Evolutionary conservation across 257 asterid genomes (phyloP).

Genomic region (Marsdenia floribunda): DNA sequence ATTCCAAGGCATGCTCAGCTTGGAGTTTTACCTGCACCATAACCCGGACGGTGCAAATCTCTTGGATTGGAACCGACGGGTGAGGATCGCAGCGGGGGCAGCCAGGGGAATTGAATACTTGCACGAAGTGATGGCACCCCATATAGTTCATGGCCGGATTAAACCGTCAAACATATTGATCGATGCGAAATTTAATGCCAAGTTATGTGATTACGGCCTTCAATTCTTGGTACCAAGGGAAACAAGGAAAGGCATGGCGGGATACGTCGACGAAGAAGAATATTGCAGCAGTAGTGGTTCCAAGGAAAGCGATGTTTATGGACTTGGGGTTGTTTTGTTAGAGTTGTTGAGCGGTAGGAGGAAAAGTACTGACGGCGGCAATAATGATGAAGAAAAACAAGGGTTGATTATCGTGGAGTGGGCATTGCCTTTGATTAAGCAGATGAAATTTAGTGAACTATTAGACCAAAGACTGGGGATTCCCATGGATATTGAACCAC

Average conservation of each 20-base stretch:
- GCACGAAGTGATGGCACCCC: constrained; percentile 57
- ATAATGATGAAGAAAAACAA: constrained; percentile 10
- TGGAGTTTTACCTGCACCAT: constrained; percentile 63
- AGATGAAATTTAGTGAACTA: constrained; percentile 44
- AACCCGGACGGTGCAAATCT: constrained; percentile 50
- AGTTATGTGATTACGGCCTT: constrained; percentile 66
- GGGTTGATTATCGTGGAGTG: constrained; percentile 47
- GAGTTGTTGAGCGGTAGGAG: constrained; percentile 78
- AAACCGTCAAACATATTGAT: constrained; percentile 73
- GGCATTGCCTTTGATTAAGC: constrained; percentile 75
- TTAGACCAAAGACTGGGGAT: constrained; percentile 54
- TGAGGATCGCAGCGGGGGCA: constrained; percentile 55
- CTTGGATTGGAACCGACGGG: constrained; percentile 60
- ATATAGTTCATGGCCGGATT: constrained; percentile 66
- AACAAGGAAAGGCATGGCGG: constrained; percentile 39
- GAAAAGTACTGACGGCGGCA: constrained; percentile 17
- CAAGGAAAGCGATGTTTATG: constrained; percentile 76
- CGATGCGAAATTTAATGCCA: constrained; percentile 57
- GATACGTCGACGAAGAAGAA: constrained; percentile 61
- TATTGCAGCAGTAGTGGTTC: constrained; percentile 45
- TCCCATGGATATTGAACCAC: constrained; percentile 47
- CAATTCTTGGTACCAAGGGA: constrained; percentile 51
- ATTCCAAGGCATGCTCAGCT: constrained; percentile 66
- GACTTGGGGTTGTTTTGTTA: constrained; percentile 74
- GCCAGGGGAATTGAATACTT: constrained; percentile 75